Evolutionary conservation across 305 asterid species (phyloP).

Genomic region (Nicotiana rustica): DNA sequence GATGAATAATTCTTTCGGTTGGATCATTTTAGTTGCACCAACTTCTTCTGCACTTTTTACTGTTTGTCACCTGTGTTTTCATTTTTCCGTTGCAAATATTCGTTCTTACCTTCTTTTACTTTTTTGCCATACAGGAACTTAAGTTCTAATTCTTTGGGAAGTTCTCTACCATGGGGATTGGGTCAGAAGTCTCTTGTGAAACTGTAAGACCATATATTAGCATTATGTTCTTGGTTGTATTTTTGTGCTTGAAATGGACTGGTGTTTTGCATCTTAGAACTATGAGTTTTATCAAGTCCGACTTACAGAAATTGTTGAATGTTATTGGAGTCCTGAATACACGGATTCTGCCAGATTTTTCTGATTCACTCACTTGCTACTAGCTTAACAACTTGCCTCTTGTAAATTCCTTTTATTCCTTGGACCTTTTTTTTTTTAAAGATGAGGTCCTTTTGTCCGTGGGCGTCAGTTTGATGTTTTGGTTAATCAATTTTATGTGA

Average conservation of each 20-base stretch:
- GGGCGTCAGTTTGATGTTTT: neutral
- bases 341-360: neutral
- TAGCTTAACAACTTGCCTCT: neutral
- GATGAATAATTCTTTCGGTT: constrained; percentile 26
- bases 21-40: constrained; percentile 30
- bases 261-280: neutral
- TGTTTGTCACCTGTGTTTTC: neutral
- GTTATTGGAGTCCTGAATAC: constrained; percentile 2
- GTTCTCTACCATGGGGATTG: constrained; percentile 75
- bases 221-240: neutral
- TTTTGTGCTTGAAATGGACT: neutral
- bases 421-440: neutral
- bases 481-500: neutral
- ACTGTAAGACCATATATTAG: constrained; percentile 67
- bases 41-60: constrained; percentile 5
- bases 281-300: neutral
- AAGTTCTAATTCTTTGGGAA: constrained; percentile 84
- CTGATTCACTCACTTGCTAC: neutral
- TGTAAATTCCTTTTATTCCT: neutral
- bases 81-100: constrained; percentile 1
- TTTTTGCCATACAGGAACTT: constrained; percentile 71
- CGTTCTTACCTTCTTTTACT: neutral
- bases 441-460: neutral
- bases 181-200: constrained; percentile 90
- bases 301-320: neutral